Base-by-base conservation (phyloP, 2,329 filamentous ascomycete species). In the Nothophoma quercina region DNA sequence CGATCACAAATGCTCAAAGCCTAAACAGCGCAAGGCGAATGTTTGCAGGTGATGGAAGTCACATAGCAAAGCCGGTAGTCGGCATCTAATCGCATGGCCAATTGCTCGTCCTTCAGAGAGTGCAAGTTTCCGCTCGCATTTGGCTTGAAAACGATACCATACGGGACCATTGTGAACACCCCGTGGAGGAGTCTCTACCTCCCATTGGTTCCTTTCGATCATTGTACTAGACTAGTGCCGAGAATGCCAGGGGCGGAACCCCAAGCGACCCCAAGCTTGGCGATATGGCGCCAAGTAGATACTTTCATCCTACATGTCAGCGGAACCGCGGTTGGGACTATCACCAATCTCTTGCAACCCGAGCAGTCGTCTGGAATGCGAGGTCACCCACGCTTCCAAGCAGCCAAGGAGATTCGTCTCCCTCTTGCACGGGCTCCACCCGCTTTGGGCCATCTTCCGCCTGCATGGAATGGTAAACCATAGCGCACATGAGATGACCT, bases 211-310 rank as follows among this genome's bases (percentile, higher is more conserved):
- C 47, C 22, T 36, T 34, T 33, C 30, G 19, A 50, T 13, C 30
- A 33, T 29, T 47, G 30, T 15, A 16, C 39, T 25, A 28, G 48
- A 41, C 29, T 35, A 36, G 28, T 43, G 51, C 49, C 44, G 29
- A 59, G 53, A 29, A 10, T 47, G 42, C 41, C 51, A 16, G 60
- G 55, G 51, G 59, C 59, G 61, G 61, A 62, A 44, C 25, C 42
- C 54, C 52, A 35, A 38, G 38, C 45, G 50, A 41, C 18, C 39
- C 55, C 51, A 23, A 34, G 26, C 48, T 51, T 51, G 51, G 56
- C 58, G 43, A 50, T 52, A 34, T 43, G 59, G 55, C 58, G 59
- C 59, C 62, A 61, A 64, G 62, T 34, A 19, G 18, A 47, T 48
- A 48, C 51, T 50, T 47, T 23, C 44, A 42, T 55, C 40, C 51